These are phyloP conservation scores for Cordyceps sp. DNA, from an alignment of 2,329 filamentous ascomycete genomes.

Conservation along the genomic window DNA sequence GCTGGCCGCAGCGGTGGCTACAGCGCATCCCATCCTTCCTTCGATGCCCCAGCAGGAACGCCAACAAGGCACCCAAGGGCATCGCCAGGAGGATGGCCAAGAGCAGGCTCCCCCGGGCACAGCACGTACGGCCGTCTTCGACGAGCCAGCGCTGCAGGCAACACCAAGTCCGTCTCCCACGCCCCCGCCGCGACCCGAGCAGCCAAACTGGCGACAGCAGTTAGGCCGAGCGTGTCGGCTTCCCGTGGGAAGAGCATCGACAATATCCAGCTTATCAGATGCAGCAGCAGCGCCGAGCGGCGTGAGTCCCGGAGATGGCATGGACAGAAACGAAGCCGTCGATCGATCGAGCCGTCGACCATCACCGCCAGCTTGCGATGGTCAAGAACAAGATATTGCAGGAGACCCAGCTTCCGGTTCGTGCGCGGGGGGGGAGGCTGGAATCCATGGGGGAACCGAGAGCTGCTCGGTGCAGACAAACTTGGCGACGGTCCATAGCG, in stretches of 20 bases:
- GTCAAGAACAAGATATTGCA: too few relatives aligned
- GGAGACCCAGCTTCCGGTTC: too few relatives aligned
- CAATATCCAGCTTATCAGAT: slow-evolving; percentile 13
- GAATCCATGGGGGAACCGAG: slow-evolving; percentile 1
- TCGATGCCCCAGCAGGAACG: background rate
- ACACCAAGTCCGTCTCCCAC: background rate
- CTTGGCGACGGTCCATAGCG: slow-evolving; percentile 18
- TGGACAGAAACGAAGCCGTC: background rate
- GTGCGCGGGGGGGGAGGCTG: background rate
- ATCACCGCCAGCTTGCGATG: too few relatives aligned
- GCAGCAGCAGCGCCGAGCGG: slow-evolving; percentile 5
- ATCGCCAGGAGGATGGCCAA: background rate
- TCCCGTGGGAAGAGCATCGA: slow-evolving; percentile 17
- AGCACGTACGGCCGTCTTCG: background rate
- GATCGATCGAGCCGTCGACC: too few relatives aligned
- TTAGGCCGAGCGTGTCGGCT: slow-evolving; percentile 11
- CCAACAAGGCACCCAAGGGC: too few relatives aligned
- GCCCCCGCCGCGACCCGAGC: background rate
- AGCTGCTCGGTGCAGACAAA: slow-evolving; percentile 10
- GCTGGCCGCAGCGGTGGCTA: too few relatives aligned
- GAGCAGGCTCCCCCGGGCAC: too few relatives aligned
- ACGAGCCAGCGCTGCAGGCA: background rate
- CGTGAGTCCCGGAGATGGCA: slow-evolving; percentile 1
- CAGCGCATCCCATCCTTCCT: background rate
- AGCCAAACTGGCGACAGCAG: slow-evolving; percentile 12